A percentile compares a stretch with the other conserved stretches of the same genome.
Evolutionary conservation across 345 rosid species (phyloP).

Genomic region (Eucalyptus tenuipes): DNA sequence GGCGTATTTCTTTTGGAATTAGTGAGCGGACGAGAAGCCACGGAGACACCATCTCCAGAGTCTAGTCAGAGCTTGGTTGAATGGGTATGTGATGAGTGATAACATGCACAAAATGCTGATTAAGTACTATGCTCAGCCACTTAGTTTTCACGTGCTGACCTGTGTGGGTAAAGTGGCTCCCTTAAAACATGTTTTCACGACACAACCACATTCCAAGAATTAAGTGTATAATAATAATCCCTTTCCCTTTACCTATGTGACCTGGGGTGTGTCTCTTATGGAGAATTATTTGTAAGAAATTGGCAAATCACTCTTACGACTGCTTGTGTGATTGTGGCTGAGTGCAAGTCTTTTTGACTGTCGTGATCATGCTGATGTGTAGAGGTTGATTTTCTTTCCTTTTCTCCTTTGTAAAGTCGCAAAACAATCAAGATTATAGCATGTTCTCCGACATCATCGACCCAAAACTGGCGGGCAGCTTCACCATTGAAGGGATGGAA

Average conservation of each 20-base stretch:
- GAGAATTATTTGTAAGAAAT: background rate
- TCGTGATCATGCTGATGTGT: background rate
- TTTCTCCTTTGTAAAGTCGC: conserved; percentile 31
- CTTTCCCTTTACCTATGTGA: background rate
- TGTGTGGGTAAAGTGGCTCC: background rate
- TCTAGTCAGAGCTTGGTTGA: conserved; percentile 53
- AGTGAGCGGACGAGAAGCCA: conserved; percentile 69
- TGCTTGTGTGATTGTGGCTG: background rate
- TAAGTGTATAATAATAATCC: background rate
- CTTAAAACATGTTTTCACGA: background rate
- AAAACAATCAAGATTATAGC: conserved; percentile 33
- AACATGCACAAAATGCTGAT: background rate
- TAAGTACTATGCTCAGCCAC: background rate
- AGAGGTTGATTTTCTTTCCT: background rate
- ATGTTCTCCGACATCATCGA: conserved; percentile 43
- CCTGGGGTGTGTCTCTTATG: background rate
- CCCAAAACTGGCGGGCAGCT: conserved; percentile 49
- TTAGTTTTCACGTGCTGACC: background rate
- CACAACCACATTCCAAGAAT: background rate
- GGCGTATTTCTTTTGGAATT: conserved; percentile 90
- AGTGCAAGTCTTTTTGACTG: background rate
- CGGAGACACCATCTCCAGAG: conserved; percentile 34
- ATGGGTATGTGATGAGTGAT: conserved; percentile 45
- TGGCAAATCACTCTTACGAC: background rate
- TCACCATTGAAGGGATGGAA: conserved; percentile 82